Percentiles rank a stretch among this genome's conserved stretches.
Conservation (phyloP, 1,284 basidiomycete species). For the Coniophora puteana region DNA sequence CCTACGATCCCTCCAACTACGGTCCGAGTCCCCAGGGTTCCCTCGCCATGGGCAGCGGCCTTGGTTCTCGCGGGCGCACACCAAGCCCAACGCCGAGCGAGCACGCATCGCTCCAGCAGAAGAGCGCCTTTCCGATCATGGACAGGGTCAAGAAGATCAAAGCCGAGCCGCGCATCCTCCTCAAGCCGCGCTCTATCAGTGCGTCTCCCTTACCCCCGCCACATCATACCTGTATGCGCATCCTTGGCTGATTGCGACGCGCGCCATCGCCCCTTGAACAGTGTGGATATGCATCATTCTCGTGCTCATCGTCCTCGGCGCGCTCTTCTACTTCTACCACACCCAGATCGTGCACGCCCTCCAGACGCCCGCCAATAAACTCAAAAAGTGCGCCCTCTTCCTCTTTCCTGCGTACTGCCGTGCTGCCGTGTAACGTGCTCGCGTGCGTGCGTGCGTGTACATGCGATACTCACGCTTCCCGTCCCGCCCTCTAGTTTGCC, state of each 20-base stretch:
- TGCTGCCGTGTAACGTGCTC: background rate
- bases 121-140: slow-evolving; percentile 41
- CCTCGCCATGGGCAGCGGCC: slow-evolving; percentile 8
- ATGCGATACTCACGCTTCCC: slow-evolving; percentile 4
- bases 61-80: slow-evolving; percentile 31
- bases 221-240: background rate
- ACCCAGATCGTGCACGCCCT: slow-evolving; percentile 62
- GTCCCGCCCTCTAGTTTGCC: slow-evolving; percentile 28
- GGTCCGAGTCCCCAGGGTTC: slow-evolving; percentile 4
- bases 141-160: slow-evolving; percentile 30
- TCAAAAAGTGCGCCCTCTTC: slow-evolving; percentile 61
- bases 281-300: slow-evolving; percentile 47
- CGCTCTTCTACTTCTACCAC: slow-evolving; percentile 58
- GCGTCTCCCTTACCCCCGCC: slow-evolving; percentile 22
- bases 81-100: slow-evolving; percentile 65
- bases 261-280: slow-evolving; percentile 19
- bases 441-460: background rate
- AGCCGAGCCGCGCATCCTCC: slow-evolving; percentile 7
- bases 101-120: slow-evolving; percentile 35
- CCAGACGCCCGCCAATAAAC: slow-evolving; percentile 59
- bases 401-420: background rate
- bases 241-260: background rate
- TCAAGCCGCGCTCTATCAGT: slow-evolving; percentile 34
- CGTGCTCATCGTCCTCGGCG: slow-evolving; percentile 43
- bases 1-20: slow-evolving; percentile 9